These are phyloP conservation scores for Trichoderma pleuroti DNA, from an alignment of 2,329 filamentous ascomycete species.

Conservation along the genomic window DNA sequence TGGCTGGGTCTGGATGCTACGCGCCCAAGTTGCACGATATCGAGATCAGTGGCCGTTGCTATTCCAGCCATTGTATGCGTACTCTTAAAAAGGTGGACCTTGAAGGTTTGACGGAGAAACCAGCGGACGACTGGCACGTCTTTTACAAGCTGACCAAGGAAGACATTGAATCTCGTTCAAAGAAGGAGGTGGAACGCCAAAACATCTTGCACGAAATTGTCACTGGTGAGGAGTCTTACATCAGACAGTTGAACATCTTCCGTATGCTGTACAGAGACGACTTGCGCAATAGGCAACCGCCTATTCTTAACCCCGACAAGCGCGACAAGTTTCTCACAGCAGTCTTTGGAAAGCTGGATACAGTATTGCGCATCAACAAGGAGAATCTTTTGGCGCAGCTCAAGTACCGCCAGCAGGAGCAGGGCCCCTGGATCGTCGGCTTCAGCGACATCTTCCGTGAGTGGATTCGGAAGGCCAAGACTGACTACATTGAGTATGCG, in stretches of 20 bases:
- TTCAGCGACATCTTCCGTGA: conserved; percentile 98
- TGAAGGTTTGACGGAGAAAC: conserved; percentile 67
- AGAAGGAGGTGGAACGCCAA: conserved; percentile 88
- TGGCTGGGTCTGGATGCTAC: conserved; percentile 90
- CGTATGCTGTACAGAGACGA: conserved; percentile 81
- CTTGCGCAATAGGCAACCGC: conserved; percentile 67
- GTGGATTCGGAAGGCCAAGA: conserved; percentile 92
- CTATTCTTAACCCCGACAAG: conserved; percentile 75
- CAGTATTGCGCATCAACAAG: conserved; percentile 86
- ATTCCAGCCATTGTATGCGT: conserved; percentile 88
- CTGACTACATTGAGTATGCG: conserved; percentile 88
- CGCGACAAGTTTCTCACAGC: conserved; percentile 75
- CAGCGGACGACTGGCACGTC: conserved; percentile 76
- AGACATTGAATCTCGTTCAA: conserved; percentile 64
- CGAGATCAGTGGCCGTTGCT: conserved; percentile 73
- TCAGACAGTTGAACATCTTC: conserved; percentile 83
- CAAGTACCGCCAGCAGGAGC: conserved; percentile 94
- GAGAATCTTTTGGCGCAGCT: conserved; percentile 88
- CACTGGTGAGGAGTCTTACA: conserved; percentile 85
- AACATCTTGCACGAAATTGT: conserved; percentile 96
- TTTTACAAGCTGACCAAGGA: conserved; percentile 84
- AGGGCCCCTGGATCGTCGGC: conserved; percentile 88
- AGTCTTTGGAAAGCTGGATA: conserved; percentile 89
- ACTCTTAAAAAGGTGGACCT: conserved; percentile 94
- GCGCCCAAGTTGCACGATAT: conserved; percentile 74